Conservation (phyloP, 176 grass and related monocot species). For the Stipa capillata region DNA sequence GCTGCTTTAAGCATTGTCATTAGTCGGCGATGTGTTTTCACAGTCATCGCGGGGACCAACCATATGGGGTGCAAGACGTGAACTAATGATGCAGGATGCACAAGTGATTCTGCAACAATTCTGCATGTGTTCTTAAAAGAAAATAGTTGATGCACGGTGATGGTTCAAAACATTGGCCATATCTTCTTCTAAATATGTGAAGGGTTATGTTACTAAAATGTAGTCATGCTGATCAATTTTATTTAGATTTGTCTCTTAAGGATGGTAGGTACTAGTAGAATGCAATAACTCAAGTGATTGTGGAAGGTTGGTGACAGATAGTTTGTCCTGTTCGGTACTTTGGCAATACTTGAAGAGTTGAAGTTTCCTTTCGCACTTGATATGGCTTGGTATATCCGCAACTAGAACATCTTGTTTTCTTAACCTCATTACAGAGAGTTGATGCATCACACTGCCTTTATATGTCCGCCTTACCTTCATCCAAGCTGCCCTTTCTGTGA, state of each 20-base stretch:
- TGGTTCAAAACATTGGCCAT: not conserved
- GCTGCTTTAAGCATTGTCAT: conserved; percentile 12
- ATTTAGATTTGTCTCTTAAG: not conserved
- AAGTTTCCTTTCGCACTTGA: not conserved
- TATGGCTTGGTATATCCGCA: conserved; percentile 13
- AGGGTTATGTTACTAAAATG: not conserved
- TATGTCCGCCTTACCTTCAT: not conserved
- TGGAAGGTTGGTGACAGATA: not conserved
- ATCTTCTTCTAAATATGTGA: not conserved
- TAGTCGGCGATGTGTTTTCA: not conserved
- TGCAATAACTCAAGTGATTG: not conserved
- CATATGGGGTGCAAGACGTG: not conserved
- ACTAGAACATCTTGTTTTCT: conserved; percentile 9
- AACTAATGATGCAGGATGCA: conserved; percentile 3
- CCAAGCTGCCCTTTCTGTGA: not conserved
- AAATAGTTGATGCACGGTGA: not conserved
- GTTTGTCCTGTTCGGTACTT: not conserved
- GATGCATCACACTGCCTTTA: not conserved
- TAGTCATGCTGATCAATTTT: not conserved
- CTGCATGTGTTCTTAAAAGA: not conserved
- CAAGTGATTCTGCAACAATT: not conserved
- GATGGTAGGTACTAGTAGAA: not conserved
- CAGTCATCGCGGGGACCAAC: not conserved
- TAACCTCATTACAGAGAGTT: not conserved
- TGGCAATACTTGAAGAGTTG: not conserved